Evolutionary conservation across 2,329 filamentous ascomycete species (phyloP).

Genomic region (Xylaria sp.): DNA sequence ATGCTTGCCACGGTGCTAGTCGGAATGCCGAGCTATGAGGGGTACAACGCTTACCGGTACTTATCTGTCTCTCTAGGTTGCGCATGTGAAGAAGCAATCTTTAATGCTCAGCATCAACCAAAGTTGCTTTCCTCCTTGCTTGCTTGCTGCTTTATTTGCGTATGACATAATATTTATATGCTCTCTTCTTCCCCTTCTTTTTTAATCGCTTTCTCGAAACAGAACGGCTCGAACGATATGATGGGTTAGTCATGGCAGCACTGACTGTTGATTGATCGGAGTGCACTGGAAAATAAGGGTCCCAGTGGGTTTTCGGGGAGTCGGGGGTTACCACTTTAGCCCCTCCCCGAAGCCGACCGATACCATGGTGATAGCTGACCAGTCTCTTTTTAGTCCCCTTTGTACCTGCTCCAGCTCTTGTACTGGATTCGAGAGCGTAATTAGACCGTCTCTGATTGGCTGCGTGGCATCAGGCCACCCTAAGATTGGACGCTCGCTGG

Average conservation of each 20-base stretch:
- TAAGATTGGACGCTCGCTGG: constrained; percentile 26
- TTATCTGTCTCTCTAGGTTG: neutral
- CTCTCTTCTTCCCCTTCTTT: no score
- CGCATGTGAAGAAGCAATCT: neutral
- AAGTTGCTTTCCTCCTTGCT: neutral
- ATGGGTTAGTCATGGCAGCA: neutral
- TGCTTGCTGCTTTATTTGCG: neutral
- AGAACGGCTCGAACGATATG: neutral
- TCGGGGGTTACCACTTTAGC: constrained; percentile 35
- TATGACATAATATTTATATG: no score
- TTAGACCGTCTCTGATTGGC: constrained; percentile 34
- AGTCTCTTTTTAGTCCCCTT: neutral
- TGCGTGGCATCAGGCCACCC: constrained; percentile 24
- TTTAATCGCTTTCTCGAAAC: neutral
- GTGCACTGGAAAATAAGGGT: constrained; percentile 18
- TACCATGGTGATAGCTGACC: neutral
- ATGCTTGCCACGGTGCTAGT: neutral
- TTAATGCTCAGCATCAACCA: neutral
- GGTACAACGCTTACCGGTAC: neutral
- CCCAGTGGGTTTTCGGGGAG: constrained; percentile 6
- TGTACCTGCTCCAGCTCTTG: no score
- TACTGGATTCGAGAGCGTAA: constrained; percentile 16
- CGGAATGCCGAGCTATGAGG: neutral
- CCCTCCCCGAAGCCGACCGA: constrained; percentile 27
- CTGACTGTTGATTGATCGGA: neutral